Conservation (phyloP, 2,329 filamentous ascomycete genomes). For the Diaporthe capsici region DNA sequence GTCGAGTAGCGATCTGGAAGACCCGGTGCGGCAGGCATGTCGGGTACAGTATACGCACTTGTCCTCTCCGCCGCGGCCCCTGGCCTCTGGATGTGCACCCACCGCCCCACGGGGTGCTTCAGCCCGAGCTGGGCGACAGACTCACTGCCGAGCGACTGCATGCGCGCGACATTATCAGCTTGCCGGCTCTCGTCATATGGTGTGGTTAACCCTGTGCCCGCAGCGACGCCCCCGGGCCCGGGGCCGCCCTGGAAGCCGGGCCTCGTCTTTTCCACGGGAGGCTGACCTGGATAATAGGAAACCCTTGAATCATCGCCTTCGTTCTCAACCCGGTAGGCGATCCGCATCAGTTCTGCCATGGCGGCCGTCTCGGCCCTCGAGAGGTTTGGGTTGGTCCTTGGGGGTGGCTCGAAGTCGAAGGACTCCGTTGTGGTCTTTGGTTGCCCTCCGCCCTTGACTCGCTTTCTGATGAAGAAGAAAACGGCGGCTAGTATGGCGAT, state of each 20-base stretch:
- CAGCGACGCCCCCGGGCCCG: neutral
- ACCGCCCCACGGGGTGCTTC: constrained; percentile 17
- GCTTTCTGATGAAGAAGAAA: constrained; percentile 12
- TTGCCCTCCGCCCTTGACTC: neutral
- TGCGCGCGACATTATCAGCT: neutral
- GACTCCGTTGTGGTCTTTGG: neutral
- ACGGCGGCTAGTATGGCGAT: constrained; percentile 6
- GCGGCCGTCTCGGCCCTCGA: constrained; percentile 13
- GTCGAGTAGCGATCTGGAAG: constrained; percentile 11
- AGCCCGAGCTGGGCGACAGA: constrained; percentile 16
- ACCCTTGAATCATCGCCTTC: neutral
- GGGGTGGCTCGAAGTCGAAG: constrained; percentile 12
- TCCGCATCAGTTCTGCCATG: constrained; percentile 23
- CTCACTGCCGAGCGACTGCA: constrained; percentile 29
- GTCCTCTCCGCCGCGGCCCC: neutral
- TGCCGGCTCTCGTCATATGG: constrained; percentile 12
- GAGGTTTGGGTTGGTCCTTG: constrained; percentile 15
- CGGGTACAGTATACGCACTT: constrained; percentile 9
- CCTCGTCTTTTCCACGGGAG: constrained; percentile 2
- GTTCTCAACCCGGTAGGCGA: constrained; percentile 26
- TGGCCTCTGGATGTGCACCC: constrained; percentile 18
- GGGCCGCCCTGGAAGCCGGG: neutral
- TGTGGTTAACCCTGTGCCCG: neutral
- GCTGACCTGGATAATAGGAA: constrained; percentile 25
- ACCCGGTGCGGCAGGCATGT: neutral